These are phyloP conservation scores for Ambrosia trifida DNA, from an alignment of 129 eudicot species.

Conservation along the genomic window DNA sequence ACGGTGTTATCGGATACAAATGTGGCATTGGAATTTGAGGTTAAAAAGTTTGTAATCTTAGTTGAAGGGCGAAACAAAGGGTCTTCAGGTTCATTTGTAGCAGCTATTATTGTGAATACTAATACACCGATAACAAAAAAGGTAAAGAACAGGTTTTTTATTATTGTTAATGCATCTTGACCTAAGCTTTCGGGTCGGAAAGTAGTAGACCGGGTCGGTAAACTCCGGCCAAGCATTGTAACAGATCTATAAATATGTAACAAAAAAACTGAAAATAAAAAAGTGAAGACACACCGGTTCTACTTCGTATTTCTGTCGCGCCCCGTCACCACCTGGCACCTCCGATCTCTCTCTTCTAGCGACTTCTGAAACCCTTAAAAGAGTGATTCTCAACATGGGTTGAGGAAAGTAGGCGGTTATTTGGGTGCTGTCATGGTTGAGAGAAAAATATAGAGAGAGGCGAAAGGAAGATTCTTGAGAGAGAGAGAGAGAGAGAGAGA, in stretches of 20 bases:
- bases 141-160: conserved; percentile 70
- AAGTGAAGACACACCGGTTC: no score
- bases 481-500: no score
- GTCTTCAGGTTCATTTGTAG: conserved; percentile 85
- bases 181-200: conserved; percentile 82
- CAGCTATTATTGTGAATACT: conserved; percentile 78
- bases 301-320: no score
- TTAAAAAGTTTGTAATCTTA: conserved; percentile 65
- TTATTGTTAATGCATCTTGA: conserved; percentile 67
- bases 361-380: no score
- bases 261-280: no score
- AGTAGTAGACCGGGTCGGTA: conserved; percentile 50
- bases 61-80: conserved; percentile 70
- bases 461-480: no score
- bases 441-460: no score
- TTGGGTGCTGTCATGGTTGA: no score
- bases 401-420: no score
- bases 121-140: conserved; percentile 70
- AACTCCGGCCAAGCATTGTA: conserved; percentile 39
- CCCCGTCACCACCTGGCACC: no score
- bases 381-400: not conserved
- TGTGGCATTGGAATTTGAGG: conserved; percentile 77
- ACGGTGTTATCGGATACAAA: conserved; percentile 60
- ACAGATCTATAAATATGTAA: no score
- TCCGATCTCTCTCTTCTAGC: no score